Percentiles rank a stretch among this genome's conserved stretches.
Conservation (phyloP, 306 rosid species). For the Fragaria iinumae region DNA sequence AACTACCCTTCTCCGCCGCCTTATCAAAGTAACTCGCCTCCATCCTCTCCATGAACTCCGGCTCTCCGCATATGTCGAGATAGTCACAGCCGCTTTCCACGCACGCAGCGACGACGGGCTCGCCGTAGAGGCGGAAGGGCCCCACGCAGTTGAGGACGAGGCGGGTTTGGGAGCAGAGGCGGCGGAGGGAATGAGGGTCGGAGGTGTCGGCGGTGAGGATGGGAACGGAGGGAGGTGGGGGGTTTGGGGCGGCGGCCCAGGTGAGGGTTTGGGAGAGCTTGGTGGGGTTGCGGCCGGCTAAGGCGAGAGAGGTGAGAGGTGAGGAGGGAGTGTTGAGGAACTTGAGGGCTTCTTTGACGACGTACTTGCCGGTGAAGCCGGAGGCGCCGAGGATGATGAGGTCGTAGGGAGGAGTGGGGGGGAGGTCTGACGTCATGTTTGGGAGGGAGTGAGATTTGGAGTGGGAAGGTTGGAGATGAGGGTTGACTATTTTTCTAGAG, state of each 20-base stretch:
- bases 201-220: slow-evolving; percentile 59
- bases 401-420: slow-evolving; percentile 38
- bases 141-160: slow-evolving; percentile 91
- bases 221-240: slow-evolving; percentile 57
- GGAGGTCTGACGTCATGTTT: slow-evolving; percentile 24
- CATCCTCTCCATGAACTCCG: slow-evolving; percentile 83
- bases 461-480: not conserved
- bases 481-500: not conserved
- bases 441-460: not conserved
- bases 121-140: slow-evolving; percentile 84
- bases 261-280: slow-evolving; percentile 56
- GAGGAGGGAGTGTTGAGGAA: slow-evolving; percentile 55
- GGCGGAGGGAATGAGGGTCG: slow-evolving; percentile 55
- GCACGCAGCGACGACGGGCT: slow-evolving; percentile 72
- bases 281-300: slow-evolving; percentile 67
- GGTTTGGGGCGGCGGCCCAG: slow-evolving; percentile 63
- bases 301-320: slow-evolving; percentile 62
- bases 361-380: slow-evolving; percentile 87
- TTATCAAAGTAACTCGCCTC: slow-evolving; percentile 46
- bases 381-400: slow-evolving; percentile 76
- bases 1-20: slow-evolving; percentile 45
- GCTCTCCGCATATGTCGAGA: slow-evolving; percentile 81
- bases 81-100: slow-evolving; percentile 67
- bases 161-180: slow-evolving; percentile 57
- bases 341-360: slow-evolving; percentile 64